A percentile compares a stretch with the other conserved stretches of the same genome.
Evolutionary conservation across 2,329 filamentous ascomycete species (phyloP).

Genomic region (Claviceps purpurea): DNA sequence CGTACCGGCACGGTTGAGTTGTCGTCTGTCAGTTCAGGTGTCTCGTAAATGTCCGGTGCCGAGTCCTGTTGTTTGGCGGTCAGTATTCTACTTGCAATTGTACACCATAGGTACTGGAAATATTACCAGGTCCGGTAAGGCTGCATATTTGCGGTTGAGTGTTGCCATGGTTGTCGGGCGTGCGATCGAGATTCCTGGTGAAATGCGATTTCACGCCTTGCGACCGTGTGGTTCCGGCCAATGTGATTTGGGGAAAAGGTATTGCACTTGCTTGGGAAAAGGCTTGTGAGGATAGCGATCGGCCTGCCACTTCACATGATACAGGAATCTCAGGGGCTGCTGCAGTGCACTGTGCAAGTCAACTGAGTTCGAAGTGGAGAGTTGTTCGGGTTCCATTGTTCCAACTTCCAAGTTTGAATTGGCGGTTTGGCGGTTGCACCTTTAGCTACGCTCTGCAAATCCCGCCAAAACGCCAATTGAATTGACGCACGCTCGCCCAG

Average conservation of each 20-base stretch:
- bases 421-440: too few species aligned
- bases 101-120: slow-evolving; percentile 4
- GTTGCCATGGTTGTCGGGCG: slow-evolving; percentile 28
- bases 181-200: neutral
- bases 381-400: too few species aligned
- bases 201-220: neutral
- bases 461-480: too few species aligned
- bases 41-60: slow-evolving; percentile 93
- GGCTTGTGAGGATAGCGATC: neutral
- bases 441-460: too few species aligned
- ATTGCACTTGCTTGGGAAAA: neutral
- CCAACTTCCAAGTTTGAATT: too few species aligned
- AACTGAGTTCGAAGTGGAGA: too few species aligned
- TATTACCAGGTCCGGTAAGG: slow-evolving; percentile 61
- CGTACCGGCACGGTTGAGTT: slow-evolving; percentile 70
- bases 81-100: slow-evolving; percentile 11
- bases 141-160: slow-evolving; percentile 69
- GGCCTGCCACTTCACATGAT: neutral
- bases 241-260: neutral
- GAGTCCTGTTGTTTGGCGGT: slow-evolving; percentile 48
- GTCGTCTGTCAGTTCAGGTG: slow-evolving; percentile 82
- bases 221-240: neutral
- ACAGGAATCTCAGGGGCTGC: neutral
- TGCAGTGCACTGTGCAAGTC: neutral
- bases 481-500: neutral